Evolutionary conservation across 768 basidiomycete species (phyloP).

Genomic region (Russula virescens): DNA sequence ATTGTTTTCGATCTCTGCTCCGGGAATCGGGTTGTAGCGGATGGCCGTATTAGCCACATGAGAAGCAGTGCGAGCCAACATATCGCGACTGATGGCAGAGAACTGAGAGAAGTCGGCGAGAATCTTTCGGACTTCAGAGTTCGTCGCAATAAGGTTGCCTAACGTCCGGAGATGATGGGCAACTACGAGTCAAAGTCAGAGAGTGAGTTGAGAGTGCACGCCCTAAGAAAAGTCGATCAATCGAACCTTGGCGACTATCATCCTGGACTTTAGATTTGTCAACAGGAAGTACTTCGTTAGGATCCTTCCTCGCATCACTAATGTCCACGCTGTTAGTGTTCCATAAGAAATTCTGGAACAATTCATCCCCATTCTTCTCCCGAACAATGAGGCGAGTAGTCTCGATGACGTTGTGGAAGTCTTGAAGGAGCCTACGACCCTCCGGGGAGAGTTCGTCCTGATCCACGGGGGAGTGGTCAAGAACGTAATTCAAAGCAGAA

Average conservation of each 20-base stretch:
- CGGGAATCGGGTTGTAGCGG: constrained; percentile 47
- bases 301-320: constrained; percentile 39
- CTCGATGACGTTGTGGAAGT: constrained; percentile 72
- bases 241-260: constrained; percentile 60
- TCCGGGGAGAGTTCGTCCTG: constrained; percentile 64
- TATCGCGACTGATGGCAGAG: constrained; percentile 73
- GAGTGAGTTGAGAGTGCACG: not conserved
- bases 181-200: constrained; percentile 38
- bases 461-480: constrained; percentile 53
- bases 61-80: constrained; percentile 66
- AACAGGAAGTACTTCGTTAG: constrained; percentile 40
- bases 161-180: constrained; percentile 85
- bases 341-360: constrained; percentile 90
- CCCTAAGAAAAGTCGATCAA: not conserved
- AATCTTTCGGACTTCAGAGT: constrained; percentile 89
- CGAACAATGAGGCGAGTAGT: constrained; percentile 66
- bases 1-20: constrained; percentile 33
- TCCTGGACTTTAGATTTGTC: constrained; percentile 46
- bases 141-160: constrained; percentile 80
- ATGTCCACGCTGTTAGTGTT: constrained; percentile 55
- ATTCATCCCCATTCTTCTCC: constrained; percentile 85
- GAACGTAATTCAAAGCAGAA: constrained; percentile 59
- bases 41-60: constrained; percentile 56
- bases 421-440: constrained; percentile 69
- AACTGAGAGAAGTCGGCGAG: constrained; percentile 74